Conservation (phyloP, 2,329 filamentous ascomycete species). For the Neofusicoccum umdonicola region DNA sequence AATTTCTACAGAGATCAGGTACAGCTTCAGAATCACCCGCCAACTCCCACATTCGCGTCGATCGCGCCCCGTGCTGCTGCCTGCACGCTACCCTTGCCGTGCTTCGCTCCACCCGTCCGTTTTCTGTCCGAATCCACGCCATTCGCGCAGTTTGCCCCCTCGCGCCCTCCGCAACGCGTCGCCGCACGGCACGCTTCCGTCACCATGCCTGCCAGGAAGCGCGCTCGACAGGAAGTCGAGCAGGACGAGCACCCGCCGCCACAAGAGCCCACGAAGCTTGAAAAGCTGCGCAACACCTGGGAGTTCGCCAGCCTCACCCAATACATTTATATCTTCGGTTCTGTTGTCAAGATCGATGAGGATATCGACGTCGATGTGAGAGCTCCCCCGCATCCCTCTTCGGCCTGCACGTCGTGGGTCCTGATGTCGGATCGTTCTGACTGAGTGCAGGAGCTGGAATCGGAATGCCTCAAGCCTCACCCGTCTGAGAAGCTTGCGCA, state of each 20-base stretch:
- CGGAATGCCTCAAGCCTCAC: conserved; percentile 76
- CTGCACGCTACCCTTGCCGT: not conserved
- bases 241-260: conserved; percentile 34
- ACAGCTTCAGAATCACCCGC: conserved; percentile 4
- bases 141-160: conserved; percentile 5
- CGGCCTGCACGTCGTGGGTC: conserved; percentile 22
- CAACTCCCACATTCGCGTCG: not conserved
- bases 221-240: conserved; percentile 53
- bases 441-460: conserved; percentile 71
- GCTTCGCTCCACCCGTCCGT: not conserved
- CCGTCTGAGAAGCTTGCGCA: conserved; percentile 72
- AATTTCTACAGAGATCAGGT: conserved; percentile 13
- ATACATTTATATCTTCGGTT: conserved; percentile 89
- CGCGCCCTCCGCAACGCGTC: conserved; percentile 29
- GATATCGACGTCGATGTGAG: conserved; percentile 84
- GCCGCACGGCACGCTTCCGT: conserved; percentile 28
- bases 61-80: not conserved
- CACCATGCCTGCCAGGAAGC: conserved; percentile 39
- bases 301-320: conserved; percentile 93
- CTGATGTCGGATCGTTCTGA: conserved; percentile 27
- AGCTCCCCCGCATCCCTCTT: too few species aligned
- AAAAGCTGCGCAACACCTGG: conserved; percentile 83
- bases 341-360: conserved; percentile 84
- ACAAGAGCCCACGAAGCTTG: conserved; percentile 47
- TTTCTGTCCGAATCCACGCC: not conserved